Base-by-base conservation (phyloP, 306 rosid genomes). In the Pterocarpus macrocarpus region DNA sequence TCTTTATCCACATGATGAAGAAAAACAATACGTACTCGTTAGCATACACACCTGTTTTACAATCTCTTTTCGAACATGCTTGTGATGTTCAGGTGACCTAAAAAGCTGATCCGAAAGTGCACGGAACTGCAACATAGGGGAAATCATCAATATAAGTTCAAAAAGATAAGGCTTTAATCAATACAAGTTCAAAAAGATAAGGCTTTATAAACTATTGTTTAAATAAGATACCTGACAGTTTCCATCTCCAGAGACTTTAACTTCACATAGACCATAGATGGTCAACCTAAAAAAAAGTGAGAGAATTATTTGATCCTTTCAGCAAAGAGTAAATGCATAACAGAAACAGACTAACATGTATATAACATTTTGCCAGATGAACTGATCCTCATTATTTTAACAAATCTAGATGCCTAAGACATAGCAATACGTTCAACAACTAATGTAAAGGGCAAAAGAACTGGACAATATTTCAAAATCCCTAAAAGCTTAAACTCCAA, bases 161-260 rank as follows among this genome's bases (percentile, higher is more conserved):
- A 81, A 65, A 67, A n/a, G 17, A 11, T 35, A 47, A 53, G 33
- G 64, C 16, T 59, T 22, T 64, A 58, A 75, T 85, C 64, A 79
- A 73, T 56, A 45, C 7, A 73, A 70, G 5, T 45, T 68, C 71
- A 33, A 81, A 65, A 67, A n/a, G 17, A 11, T 35, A 47, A 53
- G 33, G 64, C 16, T 59, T 22, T 67, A 39, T 5, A 82, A 58
- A 63, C 34, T 12, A 56, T 80, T 61, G 35, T 43, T 59, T 45
- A n/a, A 45, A 77, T 66, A 73, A 75, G 65, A 56, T 83, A 92
- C 99, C 97, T 91, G 99, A 75, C 99, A 95, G 81, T 91, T 95
- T 72, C 97, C 99, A 81, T 95, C 97, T 32, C 97, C 97, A 56
- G 99, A 90, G 78, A 93, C 95, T 87, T 88, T 91, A 64, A 93